Evolutionary conservation across 2,329 filamentous ascomycete genomes (phyloP), one percentile per base, ranked within the genome.

Genomic region (Penicillium expansum): DNA sequence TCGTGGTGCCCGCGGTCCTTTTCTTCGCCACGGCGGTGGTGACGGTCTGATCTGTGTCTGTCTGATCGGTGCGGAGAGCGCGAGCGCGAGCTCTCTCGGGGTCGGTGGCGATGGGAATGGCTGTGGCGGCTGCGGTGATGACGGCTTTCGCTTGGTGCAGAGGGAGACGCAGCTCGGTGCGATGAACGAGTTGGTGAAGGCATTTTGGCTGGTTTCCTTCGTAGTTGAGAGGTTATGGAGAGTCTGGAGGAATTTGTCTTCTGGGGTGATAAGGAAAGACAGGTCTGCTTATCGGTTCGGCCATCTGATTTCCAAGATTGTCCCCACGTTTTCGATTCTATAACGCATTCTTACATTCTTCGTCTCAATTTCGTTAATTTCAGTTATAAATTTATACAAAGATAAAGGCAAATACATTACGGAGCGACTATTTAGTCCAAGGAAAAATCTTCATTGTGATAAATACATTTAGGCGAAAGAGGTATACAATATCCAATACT

Each of bases 11-110:
- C 60, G 37, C 61, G 64, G 6, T 61, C 70, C 53, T 61, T 71
- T 32, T 68, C 67, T 57, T 64, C 70, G 50, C 68, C 73, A 55
- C 75, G 71, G 51, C 70, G 73, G 47, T 71, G 72, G 55, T 71
- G 69, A 48, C 76, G 72, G 38, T 70, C 69, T 44, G 63, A 68
- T 61, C 61, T 61, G 45, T 72, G 69, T 51, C 65, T 67, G 57
- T 69, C 61, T 27, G 64, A 61, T 62, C 65, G 60, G 45, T 73
- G 66, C 51, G 75, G 73, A 37, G 75, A 78, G 50, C 67, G 68
- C 29, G 76, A 75, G 53, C 70, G 71, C 47, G 72, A 68, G 57
- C 67, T 67, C 32, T 64, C 51, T 44, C 57, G 54, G 38, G 56
- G 52, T 47, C 62, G 62, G 56, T 66, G 65, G 48, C 62, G 60